These are phyloP conservation scores for Leccinum longicurvipes DNA, from an alignment of 768 basidiomycete genomes.

Conservation along the genomic window DNA sequence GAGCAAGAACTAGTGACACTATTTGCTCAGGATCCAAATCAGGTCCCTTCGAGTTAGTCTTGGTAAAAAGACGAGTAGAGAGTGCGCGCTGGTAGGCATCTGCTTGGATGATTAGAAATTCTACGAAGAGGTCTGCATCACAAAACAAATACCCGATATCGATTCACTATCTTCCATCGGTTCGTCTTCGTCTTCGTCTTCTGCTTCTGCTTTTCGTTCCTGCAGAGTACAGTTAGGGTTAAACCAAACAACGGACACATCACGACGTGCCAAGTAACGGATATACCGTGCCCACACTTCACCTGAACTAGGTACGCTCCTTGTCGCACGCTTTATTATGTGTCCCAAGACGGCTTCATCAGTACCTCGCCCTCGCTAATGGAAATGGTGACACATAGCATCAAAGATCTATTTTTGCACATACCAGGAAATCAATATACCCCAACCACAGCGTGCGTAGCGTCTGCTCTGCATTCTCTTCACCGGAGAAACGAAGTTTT, in stretches of 20 bases:
- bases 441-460: constrained; percentile 69
- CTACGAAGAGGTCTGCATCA: neutral
- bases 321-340: constrained; percentile 54
- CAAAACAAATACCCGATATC: constrained; percentile 20
- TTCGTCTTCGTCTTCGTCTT: constrained; percentile 15
- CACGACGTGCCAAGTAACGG: constrained; percentile 55
- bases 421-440: constrained; percentile 68
- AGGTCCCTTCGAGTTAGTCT: constrained; percentile 13
- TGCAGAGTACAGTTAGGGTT: constrained; percentile 1
- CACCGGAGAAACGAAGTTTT: constrained; percentile 50
- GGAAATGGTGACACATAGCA: neutral
- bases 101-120: constrained; percentile 24
- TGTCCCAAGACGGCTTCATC: constrained; percentile 40
- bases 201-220: constrained; percentile 19
- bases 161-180: constrained; percentile 22
- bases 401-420: constrained; percentile 18
- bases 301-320: constrained; percentile 74
- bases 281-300: constrained; percentile 80
- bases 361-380: constrained; percentile 35
- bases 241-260: neutral
- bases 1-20: constrained; percentile 59
- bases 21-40: constrained; percentile 60
- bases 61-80: constrained; percentile 49
- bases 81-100: constrained; percentile 60
- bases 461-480: constrained; percentile 53